Conservation (phyloP, 441 rosid genomes). For the Populus hybrid region DNA sequence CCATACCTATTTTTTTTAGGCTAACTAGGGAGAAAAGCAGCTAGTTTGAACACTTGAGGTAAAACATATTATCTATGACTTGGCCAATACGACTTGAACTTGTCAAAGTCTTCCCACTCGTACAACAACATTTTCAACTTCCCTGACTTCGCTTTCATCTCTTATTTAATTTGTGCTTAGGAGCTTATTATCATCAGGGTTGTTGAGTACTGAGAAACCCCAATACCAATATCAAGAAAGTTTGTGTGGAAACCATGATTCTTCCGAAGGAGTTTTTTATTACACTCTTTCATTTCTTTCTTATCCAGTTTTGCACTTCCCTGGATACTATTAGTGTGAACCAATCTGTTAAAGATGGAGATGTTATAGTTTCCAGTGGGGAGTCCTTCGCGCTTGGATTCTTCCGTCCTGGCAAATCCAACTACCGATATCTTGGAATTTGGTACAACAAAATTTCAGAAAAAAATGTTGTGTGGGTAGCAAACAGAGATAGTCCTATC, state of each 20-base stretch:
- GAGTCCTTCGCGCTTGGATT: slow-evolving; percentile 45
- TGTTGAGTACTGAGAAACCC: too few species aligned
- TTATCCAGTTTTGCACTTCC: background rate
- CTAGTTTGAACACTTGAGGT: too few species aligned
- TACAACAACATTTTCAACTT: too few species aligned
- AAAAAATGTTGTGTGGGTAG: slow-evolving; percentile 24
- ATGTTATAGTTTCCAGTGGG: slow-evolving; percentile 38
- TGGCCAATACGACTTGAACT: too few species aligned
- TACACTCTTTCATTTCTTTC: slow-evolving; percentile 22
- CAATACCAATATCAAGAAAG: too few species aligned
- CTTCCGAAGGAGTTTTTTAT: background rate
- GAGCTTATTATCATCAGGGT: too few species aligned
- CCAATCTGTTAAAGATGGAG: slow-evolving; percentile 40
- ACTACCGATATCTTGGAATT: slow-evolving; percentile 28
- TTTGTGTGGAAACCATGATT: background rate
- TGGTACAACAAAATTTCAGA: slow-evolving; percentile 3
- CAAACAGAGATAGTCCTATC: slow-evolving; percentile 26
- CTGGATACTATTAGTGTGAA: background rate
- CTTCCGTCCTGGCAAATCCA: slow-evolving; percentile 45
- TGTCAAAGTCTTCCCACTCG: too few species aligned
- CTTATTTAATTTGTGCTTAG: too few species aligned
- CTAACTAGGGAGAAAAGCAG: too few species aligned
- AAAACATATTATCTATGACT: too few species aligned
- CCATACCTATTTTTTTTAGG: too few species aligned
- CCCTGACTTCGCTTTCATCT: too few species aligned